Evolutionary conservation across 805 yeast genomes (phyloP).

Genomic region (Tetrapisispora iriomotensis): DNA sequence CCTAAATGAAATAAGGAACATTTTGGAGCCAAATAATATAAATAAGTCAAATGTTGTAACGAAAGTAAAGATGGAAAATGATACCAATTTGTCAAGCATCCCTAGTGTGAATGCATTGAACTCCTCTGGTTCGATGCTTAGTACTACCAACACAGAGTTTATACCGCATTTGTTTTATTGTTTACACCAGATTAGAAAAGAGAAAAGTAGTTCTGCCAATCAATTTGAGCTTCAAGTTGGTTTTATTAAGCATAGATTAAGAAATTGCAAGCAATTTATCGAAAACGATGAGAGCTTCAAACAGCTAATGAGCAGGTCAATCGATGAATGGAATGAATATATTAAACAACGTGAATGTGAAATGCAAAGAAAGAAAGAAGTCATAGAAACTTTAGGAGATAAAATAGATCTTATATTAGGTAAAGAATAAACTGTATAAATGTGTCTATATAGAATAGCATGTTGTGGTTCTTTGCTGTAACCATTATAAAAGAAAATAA

Average conservation of each 20-base stretch:
- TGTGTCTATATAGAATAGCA: not conserved
- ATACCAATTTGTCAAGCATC: too few relatives aligned
- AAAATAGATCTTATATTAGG: slow-evolving; percentile 5
- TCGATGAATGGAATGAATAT: slow-evolving; percentile 24
- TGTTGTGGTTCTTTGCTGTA: not conserved
- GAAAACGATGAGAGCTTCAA: slow-evolving; percentile 24
- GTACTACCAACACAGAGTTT: slow-evolving; percentile 15
- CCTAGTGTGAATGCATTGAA: not conserved
- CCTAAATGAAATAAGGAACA: not conserved
- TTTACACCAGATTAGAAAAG: slow-evolving; percentile 24
- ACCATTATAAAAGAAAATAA: not conserved
- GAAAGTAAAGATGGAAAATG: too few relatives aligned
- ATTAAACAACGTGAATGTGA: slow-evolving; percentile 18
- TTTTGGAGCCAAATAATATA: not conserved
- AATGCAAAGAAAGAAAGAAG: slow-evolving; percentile 17
- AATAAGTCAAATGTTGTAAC: too few relatives aligned
- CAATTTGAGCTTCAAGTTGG: slow-evolving; percentile 26
- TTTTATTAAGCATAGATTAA: slow-evolving; percentile 25
- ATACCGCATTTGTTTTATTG: slow-evolving; percentile 28
- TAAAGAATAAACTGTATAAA: not conserved
- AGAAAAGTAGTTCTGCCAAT: slow-evolving; percentile 25
- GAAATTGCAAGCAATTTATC: slow-evolving; percentile 21
- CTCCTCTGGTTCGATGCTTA: not conserved
- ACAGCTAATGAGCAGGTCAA: slow-evolving; percentile 18
- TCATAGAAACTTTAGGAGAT: slow-evolving; percentile 9